Conservation (phyloP, 176 grass and related monocot species). For the Oryza glumipatula region DNA sequence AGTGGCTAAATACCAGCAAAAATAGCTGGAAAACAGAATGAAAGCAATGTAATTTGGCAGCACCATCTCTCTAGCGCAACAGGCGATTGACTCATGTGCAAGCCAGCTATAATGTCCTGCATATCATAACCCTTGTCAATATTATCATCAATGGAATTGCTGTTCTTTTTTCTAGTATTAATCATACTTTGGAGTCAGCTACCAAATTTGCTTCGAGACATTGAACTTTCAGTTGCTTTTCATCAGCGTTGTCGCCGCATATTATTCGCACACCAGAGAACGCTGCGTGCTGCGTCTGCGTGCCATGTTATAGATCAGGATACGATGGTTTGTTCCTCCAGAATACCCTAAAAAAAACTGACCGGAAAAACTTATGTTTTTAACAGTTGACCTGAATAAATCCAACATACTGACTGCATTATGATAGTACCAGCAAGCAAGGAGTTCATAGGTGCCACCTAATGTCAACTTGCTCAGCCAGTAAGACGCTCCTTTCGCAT, state of each 20-base stretch:
- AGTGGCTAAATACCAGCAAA: not conserved
- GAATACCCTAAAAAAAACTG: not conserved
- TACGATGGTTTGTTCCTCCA: no score
- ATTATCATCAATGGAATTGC: not conserved
- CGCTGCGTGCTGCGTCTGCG: not conserved
- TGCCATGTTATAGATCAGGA: not conserved
- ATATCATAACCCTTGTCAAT: not conserved
- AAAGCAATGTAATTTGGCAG: not conserved
- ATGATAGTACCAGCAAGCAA: not conserved
- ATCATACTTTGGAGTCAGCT: slow-evolving; percentile 2
- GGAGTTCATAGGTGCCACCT: not conserved
- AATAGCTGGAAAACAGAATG: not conserved
- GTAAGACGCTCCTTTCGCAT: not conserved
- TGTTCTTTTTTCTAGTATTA: not conserved
- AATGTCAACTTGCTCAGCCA: not conserved
- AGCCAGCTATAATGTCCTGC: not conserved
- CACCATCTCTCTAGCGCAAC: not conserved
- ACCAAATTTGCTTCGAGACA: not conserved
- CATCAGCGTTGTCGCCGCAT: not conserved
- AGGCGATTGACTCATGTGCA: not conserved
- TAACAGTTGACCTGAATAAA: not conserved
- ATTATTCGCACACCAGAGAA: not conserved
- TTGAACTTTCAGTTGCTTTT: slow-evolving; percentile 38
- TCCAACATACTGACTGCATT: not conserved
- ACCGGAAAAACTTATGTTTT: not conserved